A percentile compares a stretch with the other conserved stretches of the same genome.
Evolutionary conservation across 371 early-diverging fungal species (phyloP).

Genomic region (Rhizopus arrhizus): DNA sequence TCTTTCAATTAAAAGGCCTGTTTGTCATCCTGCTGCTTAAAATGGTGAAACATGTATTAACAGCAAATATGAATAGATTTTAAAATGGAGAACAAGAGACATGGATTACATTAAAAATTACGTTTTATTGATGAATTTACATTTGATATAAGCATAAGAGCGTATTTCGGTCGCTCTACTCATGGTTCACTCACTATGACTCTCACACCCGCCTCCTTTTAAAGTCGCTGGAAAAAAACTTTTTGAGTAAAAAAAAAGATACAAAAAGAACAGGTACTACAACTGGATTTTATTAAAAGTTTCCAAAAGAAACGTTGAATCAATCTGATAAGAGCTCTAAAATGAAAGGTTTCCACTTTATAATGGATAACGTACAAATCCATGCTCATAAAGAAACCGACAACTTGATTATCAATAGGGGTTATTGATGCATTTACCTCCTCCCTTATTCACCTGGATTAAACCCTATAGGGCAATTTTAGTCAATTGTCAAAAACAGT

Average conservation of each 20-base stretch:
- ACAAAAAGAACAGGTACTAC: slow-evolving; percentile 24
- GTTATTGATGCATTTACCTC: not conserved
- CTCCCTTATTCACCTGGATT: too few relatives aligned
- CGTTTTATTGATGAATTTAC: slow-evolving; percentile 4
- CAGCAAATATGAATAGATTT: slow-evolving; percentile 11
- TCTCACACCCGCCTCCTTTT: not conserved
- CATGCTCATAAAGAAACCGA: not conserved
- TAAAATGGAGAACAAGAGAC: slow-evolving; percentile 4
- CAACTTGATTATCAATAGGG: not conserved
- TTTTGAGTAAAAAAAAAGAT: not conserved
- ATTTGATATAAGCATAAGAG: not conserved
- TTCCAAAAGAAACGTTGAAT: slow-evolving; percentile 23
- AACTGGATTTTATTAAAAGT: slow-evolving; percentile 20
- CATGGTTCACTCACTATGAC: not conserved
- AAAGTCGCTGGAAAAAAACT: too few relatives aligned
- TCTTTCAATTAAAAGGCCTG: slow-evolving; percentile 5
- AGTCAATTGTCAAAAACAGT: too few relatives aligned
- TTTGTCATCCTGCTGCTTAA: slow-evolving; percentile 1
- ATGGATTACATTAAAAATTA: slow-evolving; percentile 17
- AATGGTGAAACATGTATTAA: slow-evolving; percentile 6
- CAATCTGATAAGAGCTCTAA: slow-evolving; percentile 14
- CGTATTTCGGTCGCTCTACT: not conserved
- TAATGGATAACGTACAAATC: slow-evolving; percentile 1
- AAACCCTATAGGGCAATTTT: too few relatives aligned
- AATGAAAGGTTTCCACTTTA: slow-evolving; percentile 1